A percentile compares a stretch with the other conserved stretches of the same genome.
Conservation (phyloP, 2,329 filamentous ascomycete species). For the Xylariaceae sp. region DNA sequence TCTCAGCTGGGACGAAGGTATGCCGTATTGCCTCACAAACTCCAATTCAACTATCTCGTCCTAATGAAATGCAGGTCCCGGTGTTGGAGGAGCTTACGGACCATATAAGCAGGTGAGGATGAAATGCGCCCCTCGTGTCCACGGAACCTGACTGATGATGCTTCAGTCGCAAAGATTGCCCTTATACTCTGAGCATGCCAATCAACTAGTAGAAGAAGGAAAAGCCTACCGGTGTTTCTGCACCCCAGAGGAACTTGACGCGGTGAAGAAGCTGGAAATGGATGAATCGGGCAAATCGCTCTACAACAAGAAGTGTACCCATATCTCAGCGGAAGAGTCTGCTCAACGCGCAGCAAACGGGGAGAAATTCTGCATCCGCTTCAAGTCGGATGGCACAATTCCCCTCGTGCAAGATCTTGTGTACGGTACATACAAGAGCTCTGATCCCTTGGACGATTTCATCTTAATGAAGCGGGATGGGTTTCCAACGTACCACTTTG, state of each 20-base stretch:
- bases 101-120: slow-evolving; percentile 72
- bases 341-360: slow-evolving; percentile 62
- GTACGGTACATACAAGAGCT: slow-evolving; percentile 62
- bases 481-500: slow-evolving; percentile 92
- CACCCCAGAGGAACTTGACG: slow-evolving; percentile 62
- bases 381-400: slow-evolving; percentile 59
- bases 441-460: slow-evolving; percentile 65
- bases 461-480: slow-evolving; percentile 89
- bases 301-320: slow-evolving; percentile 64
- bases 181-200: slow-evolving; percentile 66
- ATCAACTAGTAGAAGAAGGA: slow-evolving; percentile 62
- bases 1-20: slow-evolving; percentile 87
- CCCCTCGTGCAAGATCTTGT: slow-evolving; percentile 71
- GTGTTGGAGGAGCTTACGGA: slow-evolving; percentile 72
- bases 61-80: slow-evolving; percentile 54
- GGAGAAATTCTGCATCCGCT: slow-evolving; percentile 70
- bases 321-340: slow-evolving; percentile 62
- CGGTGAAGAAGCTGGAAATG: slow-evolving; percentile 59
- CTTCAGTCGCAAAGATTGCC: slow-evolving; percentile 68
- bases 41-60: slow-evolving; percentile 3
- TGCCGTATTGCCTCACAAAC: neutral
- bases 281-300: slow-evolving; percentile 40
- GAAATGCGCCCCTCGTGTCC: neutral
- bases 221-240: slow-evolving; percentile 95
- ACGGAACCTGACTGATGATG: slow-evolving; percentile 2